A percentile compares a stretch with the other conserved stretches of the same genome.
phyloP scores from a whole-genome alignment of 805 yeast genomes.

The Candida loeiensis region DNA sequence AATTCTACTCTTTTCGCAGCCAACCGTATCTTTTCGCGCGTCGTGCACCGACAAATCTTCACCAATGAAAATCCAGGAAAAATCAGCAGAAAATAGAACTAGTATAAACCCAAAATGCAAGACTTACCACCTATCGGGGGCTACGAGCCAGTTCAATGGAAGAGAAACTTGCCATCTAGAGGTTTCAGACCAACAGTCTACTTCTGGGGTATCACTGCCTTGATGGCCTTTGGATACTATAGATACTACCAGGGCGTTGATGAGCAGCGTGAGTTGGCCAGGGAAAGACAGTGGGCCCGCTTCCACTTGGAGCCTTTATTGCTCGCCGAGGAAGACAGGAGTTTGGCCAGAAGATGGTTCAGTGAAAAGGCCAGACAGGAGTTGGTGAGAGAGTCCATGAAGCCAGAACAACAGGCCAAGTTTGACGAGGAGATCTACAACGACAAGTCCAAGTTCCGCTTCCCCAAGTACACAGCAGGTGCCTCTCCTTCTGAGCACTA shows the following conservation, averaged over 20 bases:
- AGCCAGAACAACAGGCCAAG: slow-evolving; percentile 35
- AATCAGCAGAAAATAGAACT: slow-evolving; percentile 8
- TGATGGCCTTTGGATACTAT: slow-evolving; percentile 73
- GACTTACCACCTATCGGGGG: slow-evolving; percentile 88
- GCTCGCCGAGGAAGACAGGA: slow-evolving; percentile 81
- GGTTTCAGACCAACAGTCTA: slow-evolving; percentile 79
- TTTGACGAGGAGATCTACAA: slow-evolving; percentile 42
- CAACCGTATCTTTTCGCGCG: neutral
- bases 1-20: neutral
- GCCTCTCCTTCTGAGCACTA: slow-evolving; percentile 29
- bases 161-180: slow-evolving; percentile 77
- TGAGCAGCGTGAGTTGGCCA: slow-evolving; percentile 68
- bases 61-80: slow-evolving; percentile 10
- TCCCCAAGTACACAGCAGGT: slow-evolving; percentile 43
- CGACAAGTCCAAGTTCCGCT: slow-evolving; percentile 43
- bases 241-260: slow-evolving; percentile 61
- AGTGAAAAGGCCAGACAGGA: slow-evolving; percentile 69
- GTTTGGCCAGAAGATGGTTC: slow-evolving; percentile 63
- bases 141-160: slow-evolving; percentile 85
- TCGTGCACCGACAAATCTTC: slow-evolving; percentile 8
- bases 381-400: slow-evolving; percentile 41
- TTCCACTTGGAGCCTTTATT: slow-evolving; percentile 68
- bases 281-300: slow-evolving; percentile 79
- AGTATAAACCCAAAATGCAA: slow-evolving; percentile 42
- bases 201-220: slow-evolving; percentile 58